Evolutionary conservation across 2,329 filamentous ascomycete species (phyloP), one percentile per base, ranked within the genome.

Genomic region (Cladorrhinum sp.): DNA sequence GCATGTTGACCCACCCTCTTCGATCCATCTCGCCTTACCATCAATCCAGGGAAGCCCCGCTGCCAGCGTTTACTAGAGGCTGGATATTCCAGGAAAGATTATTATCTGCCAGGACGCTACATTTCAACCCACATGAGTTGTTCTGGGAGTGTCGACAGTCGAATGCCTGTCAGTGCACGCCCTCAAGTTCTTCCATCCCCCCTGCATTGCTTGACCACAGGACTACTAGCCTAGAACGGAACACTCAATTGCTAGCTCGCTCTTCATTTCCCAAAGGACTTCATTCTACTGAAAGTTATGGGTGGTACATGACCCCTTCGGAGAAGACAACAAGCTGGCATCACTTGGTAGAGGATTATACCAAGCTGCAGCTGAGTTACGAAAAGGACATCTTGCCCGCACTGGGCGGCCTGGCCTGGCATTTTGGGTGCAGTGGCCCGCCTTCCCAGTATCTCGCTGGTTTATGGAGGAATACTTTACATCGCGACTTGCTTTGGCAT

Each of bases 11-110:
- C 5, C 62, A 62, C 33, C 10, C 30, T 10, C 30, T 56, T 23
- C 60, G 57, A 30, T 20, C 57, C 12, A 24, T 58, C 24, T 52
- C 54, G 16, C 60, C 51, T 10, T 52, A 49, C 55, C 53, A 58
- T 30, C 53, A 50, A 1, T 16, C 50, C 2, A 16, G 16, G 18
- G n/a, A 49, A 12, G 12, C 55, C 1, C 5, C 36, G 36, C 52
- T 60, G 14, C 62, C 67, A 2, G 52, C 61, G 1, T 60, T 65
- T 24, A 58, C 21, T 12, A 61, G 66, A 42, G 67, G 65, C 20
- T 71, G 67, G 67, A 65, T 67, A 18, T 62, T 66, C 5, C 66
- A 71, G 46, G 68, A 70, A 26, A 64, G 64, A 14, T 46, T 66
- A 7, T 58, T 71, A 2, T 64, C 64, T 3, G 39, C 59, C 12